phyloP scores from a whole-genome alignment of 208 protist genomes.

The Trypanosoma conorhini region DNA sequence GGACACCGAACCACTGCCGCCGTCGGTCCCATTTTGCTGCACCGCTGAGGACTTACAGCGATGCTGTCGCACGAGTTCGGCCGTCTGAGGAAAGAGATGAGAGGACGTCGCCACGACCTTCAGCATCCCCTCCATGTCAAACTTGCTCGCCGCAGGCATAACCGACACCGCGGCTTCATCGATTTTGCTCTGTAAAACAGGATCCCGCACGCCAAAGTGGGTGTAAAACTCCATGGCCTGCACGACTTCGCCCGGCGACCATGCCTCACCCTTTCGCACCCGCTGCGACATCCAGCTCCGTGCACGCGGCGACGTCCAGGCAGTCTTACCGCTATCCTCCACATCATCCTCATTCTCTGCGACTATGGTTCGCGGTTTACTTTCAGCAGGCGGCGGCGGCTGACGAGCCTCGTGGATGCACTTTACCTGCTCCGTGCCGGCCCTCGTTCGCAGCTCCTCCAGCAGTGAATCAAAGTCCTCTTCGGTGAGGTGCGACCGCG shows the following conservation, averaged over 20 bases:
- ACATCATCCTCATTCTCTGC: background rate
- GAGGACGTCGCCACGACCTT: slow-evolving; percentile 14
- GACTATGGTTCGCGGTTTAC: background rate
- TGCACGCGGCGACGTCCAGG: slow-evolving; percentile 8
- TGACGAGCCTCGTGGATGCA: background rate
- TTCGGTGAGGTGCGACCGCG: background rate
- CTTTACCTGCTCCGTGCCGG: slow-evolving; percentile 13
- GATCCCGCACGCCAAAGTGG: slow-evolving; percentile 33
- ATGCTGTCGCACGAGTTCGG: background rate
- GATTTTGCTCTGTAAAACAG: slow-evolving; percentile 30
- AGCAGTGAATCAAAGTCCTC: slow-evolving; percentile 2
- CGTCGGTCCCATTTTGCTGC: background rate
- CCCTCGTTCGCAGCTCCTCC: slow-evolving; percentile 19
- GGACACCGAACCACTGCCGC: background rate
- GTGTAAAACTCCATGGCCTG: slow-evolving; percentile 29
- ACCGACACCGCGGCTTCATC: slow-evolving; percentile 10
- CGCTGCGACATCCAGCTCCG: slow-evolving; percentile 15
- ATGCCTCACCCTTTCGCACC: slow-evolving; percentile 7
- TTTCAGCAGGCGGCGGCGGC: background rate
- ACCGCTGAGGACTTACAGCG: background rate
- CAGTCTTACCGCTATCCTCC: background rate
- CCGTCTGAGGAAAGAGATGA: slow-evolving; percentile 21
- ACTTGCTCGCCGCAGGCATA: slow-evolving; percentile 6
- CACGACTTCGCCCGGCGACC: slow-evolving; percentile 10
- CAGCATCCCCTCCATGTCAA: slow-evolving; percentile 17